Evolutionary conservation across 371 early-diverging fungal species (phyloP).

Genomic region (Quaeritorhiza haematococci): DNA sequence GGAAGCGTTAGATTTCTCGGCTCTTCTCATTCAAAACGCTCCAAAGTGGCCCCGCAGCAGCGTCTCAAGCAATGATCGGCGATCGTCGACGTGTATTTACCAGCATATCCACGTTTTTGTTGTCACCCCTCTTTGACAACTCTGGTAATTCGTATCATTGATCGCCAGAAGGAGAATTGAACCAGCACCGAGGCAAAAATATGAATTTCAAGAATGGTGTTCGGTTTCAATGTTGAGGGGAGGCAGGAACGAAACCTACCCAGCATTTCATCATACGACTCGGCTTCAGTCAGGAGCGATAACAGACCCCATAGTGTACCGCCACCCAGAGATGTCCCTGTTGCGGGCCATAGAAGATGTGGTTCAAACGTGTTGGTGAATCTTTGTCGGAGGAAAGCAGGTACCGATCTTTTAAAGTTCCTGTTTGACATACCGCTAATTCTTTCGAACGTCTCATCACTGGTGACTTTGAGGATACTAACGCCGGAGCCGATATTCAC

Average conservation of each 20-base stretch:
- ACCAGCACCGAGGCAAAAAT: too few species aligned
- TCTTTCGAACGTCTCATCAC: slow-evolving; percentile 69
- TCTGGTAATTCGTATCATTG: slow-evolving; percentile 23
- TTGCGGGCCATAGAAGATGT: too few species aligned
- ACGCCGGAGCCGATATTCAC: slow-evolving; percentile 93
- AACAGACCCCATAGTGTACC: slow-evolving; percentile 96
- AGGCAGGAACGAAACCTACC: slow-evolving; percentile 21
- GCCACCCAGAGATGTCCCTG: slow-evolving; percentile 88
- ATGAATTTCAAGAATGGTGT: too few species aligned
- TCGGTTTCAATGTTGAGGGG: too few species aligned
- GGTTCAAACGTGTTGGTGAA: not conserved
- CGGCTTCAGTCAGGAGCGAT: slow-evolving; percentile 69
- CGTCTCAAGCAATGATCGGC: too few species aligned
- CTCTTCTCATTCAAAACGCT: too few species aligned
- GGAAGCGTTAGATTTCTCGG: too few species aligned
- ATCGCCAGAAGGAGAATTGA: too few species aligned
- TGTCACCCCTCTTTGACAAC: slow-evolving; percentile 85
- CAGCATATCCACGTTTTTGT: slow-evolving; percentile 87
- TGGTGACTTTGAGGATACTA: slow-evolving; percentile 80
- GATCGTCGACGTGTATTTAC: too few species aligned
- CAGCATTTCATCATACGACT: slow-evolving; percentile 92
- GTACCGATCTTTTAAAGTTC: not conserved
- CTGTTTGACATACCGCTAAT: slow-evolving; percentile 62
- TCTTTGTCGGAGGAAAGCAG: not conserved
- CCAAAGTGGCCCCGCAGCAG: too few species aligned